Conservation (phyloP, 2,329 filamentous ascomycete genomes). For the Ceratocystis lukuohia region DNA sequence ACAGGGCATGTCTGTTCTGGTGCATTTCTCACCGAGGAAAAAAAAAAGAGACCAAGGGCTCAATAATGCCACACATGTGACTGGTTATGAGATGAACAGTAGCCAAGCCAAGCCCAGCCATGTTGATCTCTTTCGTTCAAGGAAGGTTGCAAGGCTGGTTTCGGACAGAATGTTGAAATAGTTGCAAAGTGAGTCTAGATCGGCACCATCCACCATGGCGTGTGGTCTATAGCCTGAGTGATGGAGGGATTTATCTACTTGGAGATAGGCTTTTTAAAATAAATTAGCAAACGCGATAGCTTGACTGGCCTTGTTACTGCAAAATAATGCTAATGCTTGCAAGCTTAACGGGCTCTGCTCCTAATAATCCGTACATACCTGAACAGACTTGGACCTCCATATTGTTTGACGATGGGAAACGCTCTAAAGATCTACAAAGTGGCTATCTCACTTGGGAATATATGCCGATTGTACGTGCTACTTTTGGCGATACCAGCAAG, state of each 20-base stretch:
- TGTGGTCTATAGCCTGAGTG: too few species aligned
- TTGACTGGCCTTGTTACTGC: too few species aligned
- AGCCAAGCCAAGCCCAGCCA: not conserved
- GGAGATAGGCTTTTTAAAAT: not conserved
- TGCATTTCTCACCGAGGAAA: not conserved
- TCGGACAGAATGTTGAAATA: not conserved
- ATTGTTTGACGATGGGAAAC: too few species aligned
- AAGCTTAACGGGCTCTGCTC: too few species aligned
- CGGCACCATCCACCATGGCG: not conserved
- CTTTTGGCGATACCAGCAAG: too few species aligned
- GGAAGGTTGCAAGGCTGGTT: not conserved
- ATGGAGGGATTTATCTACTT: not conserved
- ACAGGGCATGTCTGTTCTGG: not conserved
- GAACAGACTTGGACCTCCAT: too few species aligned
- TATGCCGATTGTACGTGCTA: too few species aligned
- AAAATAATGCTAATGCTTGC: too few species aligned
- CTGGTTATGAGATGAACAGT: not conserved
- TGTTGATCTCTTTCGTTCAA: not conserved
- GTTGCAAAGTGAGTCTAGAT: not conserved
- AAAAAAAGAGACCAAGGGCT: not conserved
- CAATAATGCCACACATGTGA: not conserved
- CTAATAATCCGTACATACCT: too few species aligned
- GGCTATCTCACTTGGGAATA: too few species aligned
- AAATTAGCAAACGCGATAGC: too few species aligned
- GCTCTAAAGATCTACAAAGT: too few species aligned